A percentile compares a stretch with the other conserved stretches of the same genome.
These are phyloP conservation scores for Apiospora arundinis DNA, from an alignment of 2,329 filamentous ascomycete genomes.

Conservation along the genomic window DNA sequence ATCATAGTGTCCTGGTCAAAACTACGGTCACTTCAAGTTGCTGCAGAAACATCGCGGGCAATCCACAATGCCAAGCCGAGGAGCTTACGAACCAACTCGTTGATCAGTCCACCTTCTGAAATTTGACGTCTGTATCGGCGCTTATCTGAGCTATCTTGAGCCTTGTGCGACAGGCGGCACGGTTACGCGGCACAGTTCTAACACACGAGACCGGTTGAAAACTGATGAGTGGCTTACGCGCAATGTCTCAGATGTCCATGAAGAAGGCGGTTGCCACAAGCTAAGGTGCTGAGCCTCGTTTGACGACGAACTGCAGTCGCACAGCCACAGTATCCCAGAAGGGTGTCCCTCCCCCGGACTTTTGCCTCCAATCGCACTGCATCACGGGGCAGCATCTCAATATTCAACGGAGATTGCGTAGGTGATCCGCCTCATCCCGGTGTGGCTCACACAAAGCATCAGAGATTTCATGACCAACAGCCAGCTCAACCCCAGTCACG, in stretches of 20 bases:
- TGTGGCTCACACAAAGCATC: background rate
- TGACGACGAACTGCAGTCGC: background rate
- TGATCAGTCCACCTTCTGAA: slow-evolving; percentile 1
- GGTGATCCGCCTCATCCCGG: background rate
- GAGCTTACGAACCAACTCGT: slow-evolving; percentile 13
- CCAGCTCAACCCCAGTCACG: background rate
- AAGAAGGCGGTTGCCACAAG: background rate
- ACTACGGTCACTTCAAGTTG: background rate
- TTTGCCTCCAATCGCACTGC: background rate
- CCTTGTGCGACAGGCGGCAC: background rate
- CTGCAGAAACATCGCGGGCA: background rate
- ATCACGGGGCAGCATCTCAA: background rate
- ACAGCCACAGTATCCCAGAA: background rate
- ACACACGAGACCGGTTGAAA: background rate
- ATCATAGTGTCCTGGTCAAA: background rate
- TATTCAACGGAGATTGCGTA: background rate
- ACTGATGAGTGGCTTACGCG: background rate
- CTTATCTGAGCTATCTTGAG: background rate
- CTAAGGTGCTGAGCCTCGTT: slow-evolving; percentile 5
- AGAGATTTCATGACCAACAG: background rate
- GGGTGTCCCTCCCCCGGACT: background rate
- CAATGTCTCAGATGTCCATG: background rate
- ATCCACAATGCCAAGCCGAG: slow-evolving; percentile 12
- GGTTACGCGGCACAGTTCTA: slow-evolving; percentile 2
- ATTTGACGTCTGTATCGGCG: background rate